A percentile compares a stretch with the other conserved stretches of the same genome.
phyloP scores from a whole-genome alignment of 768 basidiomycete genomes.

The Filobasidium wieringae region DNA sequence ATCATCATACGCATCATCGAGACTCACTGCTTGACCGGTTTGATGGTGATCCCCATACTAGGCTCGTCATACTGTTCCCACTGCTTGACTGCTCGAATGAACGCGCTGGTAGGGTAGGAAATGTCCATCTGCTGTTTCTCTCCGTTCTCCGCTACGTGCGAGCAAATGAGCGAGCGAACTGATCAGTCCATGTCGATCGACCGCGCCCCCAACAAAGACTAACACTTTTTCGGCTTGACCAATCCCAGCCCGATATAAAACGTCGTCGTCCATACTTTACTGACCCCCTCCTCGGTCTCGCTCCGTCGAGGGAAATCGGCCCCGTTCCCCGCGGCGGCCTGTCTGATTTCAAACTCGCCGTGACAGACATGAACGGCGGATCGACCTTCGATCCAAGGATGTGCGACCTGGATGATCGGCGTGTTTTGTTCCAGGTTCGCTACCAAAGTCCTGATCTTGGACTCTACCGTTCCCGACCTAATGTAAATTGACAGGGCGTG shows the following conservation, averaged over 20 bases:
- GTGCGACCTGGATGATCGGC: slow-evolving; percentile 78
- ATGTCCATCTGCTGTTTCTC: slow-evolving; percentile 79
- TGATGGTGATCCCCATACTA: slow-evolving; percentile 86
- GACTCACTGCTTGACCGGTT: slow-evolving; percentile 76
- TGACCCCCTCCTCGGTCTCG: slow-evolving; percentile 48
- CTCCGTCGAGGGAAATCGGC: not conserved
- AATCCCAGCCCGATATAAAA: slow-evolving; percentile 94
- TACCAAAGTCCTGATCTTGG: slow-evolving; percentile 84
- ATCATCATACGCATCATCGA: not conserved
- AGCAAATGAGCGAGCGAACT: not conserved
- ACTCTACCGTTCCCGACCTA: slow-evolving; percentile 96
- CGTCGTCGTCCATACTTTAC: slow-evolving; percentile 83
- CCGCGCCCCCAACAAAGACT: not conserved
- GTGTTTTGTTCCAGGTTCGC: slow-evolving; percentile 89
- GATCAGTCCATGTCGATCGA: not conserved
- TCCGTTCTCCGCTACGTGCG: slow-evolving; percentile 59
- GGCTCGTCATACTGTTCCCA: slow-evolving; percentile 92
- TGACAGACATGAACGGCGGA: slow-evolving; percentile 75
- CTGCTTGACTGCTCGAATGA: slow-evolving; percentile 79
- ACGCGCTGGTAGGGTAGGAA: slow-evolving; percentile 91
- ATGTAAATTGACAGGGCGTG: not conserved
- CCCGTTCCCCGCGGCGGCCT: slow-evolving; percentile 77
- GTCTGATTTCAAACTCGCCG: slow-evolving; percentile 72
- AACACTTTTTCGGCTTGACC: slow-evolving; percentile 70
- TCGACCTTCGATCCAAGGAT: slow-evolving; percentile 91